These are phyloP conservation scores for Penicillium freii DNA, from an alignment of 2,329 filamentous ascomycete genomes.

Conservation along the genomic window DNA sequence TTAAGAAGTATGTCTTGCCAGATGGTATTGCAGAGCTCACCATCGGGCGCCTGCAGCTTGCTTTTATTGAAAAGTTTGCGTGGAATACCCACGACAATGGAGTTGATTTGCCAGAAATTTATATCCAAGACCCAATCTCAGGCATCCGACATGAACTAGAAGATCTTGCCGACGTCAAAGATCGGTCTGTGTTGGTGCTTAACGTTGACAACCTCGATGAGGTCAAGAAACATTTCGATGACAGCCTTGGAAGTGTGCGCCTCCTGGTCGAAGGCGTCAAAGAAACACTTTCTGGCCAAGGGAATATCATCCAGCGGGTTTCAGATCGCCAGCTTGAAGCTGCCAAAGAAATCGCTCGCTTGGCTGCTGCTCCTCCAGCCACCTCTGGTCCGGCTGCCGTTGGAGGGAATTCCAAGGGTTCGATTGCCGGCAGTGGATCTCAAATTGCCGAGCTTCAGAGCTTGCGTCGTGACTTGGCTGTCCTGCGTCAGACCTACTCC, in stretches of 20 bases:
- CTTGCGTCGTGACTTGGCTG: slow-evolving; percentile 81
- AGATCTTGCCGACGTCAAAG: slow-evolving; percentile 88
- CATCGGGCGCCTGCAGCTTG: slow-evolving; percentile 83
- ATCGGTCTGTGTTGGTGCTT: slow-evolving; percentile 88
- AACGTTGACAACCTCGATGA: slow-evolving; percentile 93
- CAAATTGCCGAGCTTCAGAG: slow-evolving; percentile 77
- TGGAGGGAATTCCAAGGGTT: slow-evolving; percentile 25
- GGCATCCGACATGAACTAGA: slow-evolving; percentile 96
- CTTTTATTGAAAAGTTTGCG: slow-evolving; percentile 98
- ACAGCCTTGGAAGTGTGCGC: slow-evolving; percentile 77
- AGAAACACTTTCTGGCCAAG: slow-evolving; percentile 78
- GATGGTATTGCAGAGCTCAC: slow-evolving; percentile 83
- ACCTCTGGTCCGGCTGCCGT: slow-evolving; percentile 22
- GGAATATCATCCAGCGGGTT: slow-evolving; percentile 76
- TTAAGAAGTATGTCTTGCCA: slow-evolving; percentile 89
- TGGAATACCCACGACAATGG: slow-evolving; percentile 98
- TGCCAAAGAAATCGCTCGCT: slow-evolving; percentile 76
- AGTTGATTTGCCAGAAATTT: slow-evolving; percentile 89
- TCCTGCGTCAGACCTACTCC: slow-evolving; percentile 89
- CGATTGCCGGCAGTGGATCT: slow-evolving; percentile 48
- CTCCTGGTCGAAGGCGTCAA: slow-evolving; percentile 83
- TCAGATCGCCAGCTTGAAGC: slow-evolving; percentile 89
- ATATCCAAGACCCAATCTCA: slow-evolving; percentile 93
- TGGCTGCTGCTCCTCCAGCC: slow-evolving; percentile 52
- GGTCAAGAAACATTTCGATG: slow-evolving; percentile 93